Base-by-base conservation (phyloP, 306 rosid genomes). In the Cicer pinnatifidum region DNA sequence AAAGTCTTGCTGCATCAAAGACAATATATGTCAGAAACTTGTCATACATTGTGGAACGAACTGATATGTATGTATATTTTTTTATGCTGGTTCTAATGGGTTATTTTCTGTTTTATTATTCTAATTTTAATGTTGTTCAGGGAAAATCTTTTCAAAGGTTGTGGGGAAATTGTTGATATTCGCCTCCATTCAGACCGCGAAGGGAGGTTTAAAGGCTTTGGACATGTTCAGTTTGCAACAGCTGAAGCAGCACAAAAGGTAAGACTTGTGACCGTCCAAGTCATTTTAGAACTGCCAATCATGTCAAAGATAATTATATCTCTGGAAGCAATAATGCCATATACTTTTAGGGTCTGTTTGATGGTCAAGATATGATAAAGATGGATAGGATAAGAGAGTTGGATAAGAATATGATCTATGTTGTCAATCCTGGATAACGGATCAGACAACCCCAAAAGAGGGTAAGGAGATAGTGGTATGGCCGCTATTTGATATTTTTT, bases 141-240 rank as follows among this genome's bases (percentile, higher is more conserved):
- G 78, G 93, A 80, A 44, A 60, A 58, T n/a, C 83, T 91, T 82
- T 93, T 93, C 75, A 84, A 89, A 75, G 79, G 75, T 68, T 85
- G 79, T 76, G 97, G 93, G 8, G 86, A 83, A 72, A 65, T 91
- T 57, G 85, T 88, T 76, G 90, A 88, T 44, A 65, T 93, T 16
- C 90, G 92, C 61, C 81, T 93, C 9, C 53, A 87, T 11, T 44
- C 67, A 1, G 84, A 85, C 64, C 10, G 7, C 0, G 93, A 85
- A 2, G 93, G 96, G 51, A 61, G 53, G 53, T 88, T 93, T 54
- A 89, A 11, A 89, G 98, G 93, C 17, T 85, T 72, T 83, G 98
- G 91, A 3, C 96, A 93, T 72, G 88, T 91, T 41, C 89, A 89
- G 75, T 93, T 93, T 78, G 88, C 85, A 53, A 85, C 89, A 2